Percentiles rank a stretch among this genome's conserved stretches.
Evolutionary conservation across 164 flowering plant species (phyloP).

Genomic region (Warburgia ugandensis): DNA sequence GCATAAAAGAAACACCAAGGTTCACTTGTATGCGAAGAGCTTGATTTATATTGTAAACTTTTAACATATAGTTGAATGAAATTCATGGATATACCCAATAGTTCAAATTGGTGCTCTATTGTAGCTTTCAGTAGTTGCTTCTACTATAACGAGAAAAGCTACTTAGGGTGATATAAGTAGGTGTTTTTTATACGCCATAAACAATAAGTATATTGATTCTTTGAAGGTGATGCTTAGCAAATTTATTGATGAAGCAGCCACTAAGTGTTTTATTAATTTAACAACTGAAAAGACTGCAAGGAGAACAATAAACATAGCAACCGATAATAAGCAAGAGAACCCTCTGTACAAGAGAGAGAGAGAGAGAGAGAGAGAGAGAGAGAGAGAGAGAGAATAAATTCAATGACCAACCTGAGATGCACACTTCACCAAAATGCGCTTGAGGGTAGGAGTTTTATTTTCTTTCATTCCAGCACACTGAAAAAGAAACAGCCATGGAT

Average conservation of each 20-base stretch:
- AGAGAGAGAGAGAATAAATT: neutral
- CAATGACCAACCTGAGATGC: constrained; percentile 47
- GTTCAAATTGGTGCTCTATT: too few relatives aligned
- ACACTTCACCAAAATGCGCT: constrained; percentile 53
- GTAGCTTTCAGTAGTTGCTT: too few relatives aligned
- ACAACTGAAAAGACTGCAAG: neutral
- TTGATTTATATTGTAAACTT: too few relatives aligned
- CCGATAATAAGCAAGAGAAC: too few relatives aligned
- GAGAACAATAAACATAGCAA: neutral
- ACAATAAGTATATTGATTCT: neutral
- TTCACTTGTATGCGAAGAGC: too few relatives aligned
- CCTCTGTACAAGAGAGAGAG: neutral
- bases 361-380: neutral
- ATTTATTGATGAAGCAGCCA: neutral
- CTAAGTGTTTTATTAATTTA: neutral
- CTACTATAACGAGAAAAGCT: too few relatives aligned
- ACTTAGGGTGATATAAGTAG: neutral
- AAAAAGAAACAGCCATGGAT: neutral
- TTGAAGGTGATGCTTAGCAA: neutral
- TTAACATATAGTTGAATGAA: too few relatives aligned
- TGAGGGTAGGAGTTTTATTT: constrained; percentile 32
- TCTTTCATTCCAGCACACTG: constrained; percentile 38
- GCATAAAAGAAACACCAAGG: too few relatives aligned
- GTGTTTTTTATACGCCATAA: neutral
- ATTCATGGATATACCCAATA: too few relatives aligned